Percentiles rank a stretch among this genome's conserved stretches.
These are phyloP conservation scores for Alloascoidea hylecoeti DNA, from an alignment of 805 yeast species.

Conservation along the genomic window DNA sequence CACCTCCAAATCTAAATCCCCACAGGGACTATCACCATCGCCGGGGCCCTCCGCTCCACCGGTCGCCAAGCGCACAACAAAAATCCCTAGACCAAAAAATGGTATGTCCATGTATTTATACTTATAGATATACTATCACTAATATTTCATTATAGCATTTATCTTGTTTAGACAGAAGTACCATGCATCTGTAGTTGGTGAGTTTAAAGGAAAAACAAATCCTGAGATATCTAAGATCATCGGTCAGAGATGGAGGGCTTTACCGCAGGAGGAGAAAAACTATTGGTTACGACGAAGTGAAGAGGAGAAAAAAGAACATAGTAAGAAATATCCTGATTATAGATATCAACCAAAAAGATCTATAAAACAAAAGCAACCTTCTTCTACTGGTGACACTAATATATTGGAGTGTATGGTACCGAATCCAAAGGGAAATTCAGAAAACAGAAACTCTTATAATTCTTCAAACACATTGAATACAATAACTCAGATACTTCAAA, in stretches of 20 bases:
- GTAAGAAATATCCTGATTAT: constrained; percentile 78
- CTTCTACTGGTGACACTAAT: neutral
- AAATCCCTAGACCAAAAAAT: constrained; percentile 1
- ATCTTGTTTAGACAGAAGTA: constrained; percentile 76
- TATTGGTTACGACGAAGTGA: constrained; percentile 75
- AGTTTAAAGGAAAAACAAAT: constrained; percentile 56
- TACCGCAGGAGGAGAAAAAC: constrained; percentile 47
- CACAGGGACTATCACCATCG: too few relatives aligned
- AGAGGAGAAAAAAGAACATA: constrained; percentile 71
- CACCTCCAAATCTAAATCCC: too few relatives aligned
- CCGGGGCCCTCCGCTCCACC: too few relatives aligned
- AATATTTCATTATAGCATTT: constrained; percentile 34
- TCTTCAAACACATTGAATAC: too few relatives aligned
- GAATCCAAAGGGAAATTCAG: too few relatives aligned
- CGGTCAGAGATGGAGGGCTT: constrained; percentile 57
- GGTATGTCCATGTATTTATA: neutral
- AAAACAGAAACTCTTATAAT: too few relatives aligned
- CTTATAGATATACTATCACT: neutral
- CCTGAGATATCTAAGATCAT: constrained; percentile 75
- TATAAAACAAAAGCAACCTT: neutral
- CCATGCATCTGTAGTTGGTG: constrained; percentile 67
- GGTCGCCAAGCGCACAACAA: too few relatives aligned
- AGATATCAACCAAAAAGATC: constrained; percentile 34
- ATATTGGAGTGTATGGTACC: neutral
- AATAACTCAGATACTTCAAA: too few relatives aligned